Evolutionary conservation across 331 rosid species (phyloP).

Genomic region (Prunus yedoensis): DNA sequence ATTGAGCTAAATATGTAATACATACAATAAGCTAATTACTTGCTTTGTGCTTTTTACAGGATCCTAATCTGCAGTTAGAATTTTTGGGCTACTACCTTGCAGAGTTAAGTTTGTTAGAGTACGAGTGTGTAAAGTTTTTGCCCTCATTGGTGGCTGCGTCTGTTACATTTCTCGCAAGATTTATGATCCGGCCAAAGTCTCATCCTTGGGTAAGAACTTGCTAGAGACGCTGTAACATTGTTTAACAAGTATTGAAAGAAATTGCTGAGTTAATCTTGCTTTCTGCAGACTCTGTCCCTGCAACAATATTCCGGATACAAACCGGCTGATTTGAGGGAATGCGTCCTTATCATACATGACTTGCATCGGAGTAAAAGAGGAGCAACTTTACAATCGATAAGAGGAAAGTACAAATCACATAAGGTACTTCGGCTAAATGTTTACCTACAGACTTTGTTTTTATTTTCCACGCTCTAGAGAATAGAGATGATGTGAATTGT

Average conservation of each 20-base stretch:
- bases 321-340: constrained; percentile 61
- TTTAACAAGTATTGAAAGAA: not conserved
- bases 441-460: not conserved
- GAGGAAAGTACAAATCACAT: constrained; percentile 81
- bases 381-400: constrained; percentile 52
- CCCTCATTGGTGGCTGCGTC: constrained; percentile 93
- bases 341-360: constrained; percentile 64
- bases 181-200: constrained; percentile 47
- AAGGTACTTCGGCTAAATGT: constrained; percentile 44
- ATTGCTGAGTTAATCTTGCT: constrained; percentile 5
- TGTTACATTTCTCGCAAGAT: constrained; percentile 68
- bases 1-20: not conserved
- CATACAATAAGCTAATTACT: not conserved
- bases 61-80: constrained; percentile 60
- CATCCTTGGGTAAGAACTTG: constrained; percentile 75
- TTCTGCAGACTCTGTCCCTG: constrained; percentile 49
- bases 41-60: constrained; percentile 35
- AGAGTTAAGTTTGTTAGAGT: constrained; percentile 86
- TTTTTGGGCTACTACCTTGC: constrained; percentile 77
- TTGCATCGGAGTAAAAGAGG: constrained; percentile 76
- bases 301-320: constrained; percentile 55
- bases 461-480: not conserved
- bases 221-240: not conserved
- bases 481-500: constrained; percentile 21
- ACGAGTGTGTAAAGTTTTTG: constrained; percentile 62